Conservation (phyloP, 2,329 filamentous ascomycete genomes). For the Colletotrichum plurivorum region DNA sequence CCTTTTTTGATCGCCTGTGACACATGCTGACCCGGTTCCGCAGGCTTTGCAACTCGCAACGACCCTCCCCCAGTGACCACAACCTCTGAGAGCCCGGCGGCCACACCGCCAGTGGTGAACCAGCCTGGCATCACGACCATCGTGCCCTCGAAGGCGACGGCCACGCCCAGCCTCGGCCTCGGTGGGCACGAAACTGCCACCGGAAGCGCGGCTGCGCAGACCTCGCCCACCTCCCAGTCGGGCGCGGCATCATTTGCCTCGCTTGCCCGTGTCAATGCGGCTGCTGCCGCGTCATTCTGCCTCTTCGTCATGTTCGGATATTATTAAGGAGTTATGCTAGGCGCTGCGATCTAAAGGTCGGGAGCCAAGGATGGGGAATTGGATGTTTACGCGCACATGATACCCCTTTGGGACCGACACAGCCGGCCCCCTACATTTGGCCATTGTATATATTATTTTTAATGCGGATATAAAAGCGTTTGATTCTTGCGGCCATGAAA, state of each 20-base stretch:
- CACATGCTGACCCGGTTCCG: constrained; percentile 32
- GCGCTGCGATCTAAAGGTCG: constrained; percentile 15
- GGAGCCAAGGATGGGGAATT: constrained; percentile 37
- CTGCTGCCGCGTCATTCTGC: constrained; percentile 21
- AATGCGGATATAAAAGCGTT: constrained; percentile 37
- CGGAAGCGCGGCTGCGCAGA: constrained; percentile 40
- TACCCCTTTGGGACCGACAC: constrained; percentile 43
- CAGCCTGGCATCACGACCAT: constrained; percentile 23
- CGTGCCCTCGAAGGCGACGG: constrained; percentile 35
- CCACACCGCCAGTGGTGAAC: constrained; percentile 28
- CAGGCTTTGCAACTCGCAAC: constrained; percentile 55
- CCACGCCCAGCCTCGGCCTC: constrained; percentile 47
- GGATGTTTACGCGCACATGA: constrained; percentile 44
- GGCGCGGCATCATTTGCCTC: constrained; percentile 20
- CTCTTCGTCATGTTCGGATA: constrained; percentile 27
- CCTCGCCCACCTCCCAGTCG: constrained; percentile 21
- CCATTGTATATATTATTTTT: constrained; percentile 37
- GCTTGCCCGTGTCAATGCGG: constrained; percentile 18
- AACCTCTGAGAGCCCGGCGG: not conserved
- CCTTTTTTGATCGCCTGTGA: too few relatives aligned
- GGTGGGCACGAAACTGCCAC: constrained; percentile 52
- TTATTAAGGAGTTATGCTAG: constrained; percentile 19
- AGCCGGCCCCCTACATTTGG: constrained; percentile 34
- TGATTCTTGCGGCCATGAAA: constrained; percentile 24
- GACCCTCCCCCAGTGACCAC: constrained; percentile 41